phyloP scores from a whole-genome alignment of 768 basidiomycete genomes.

The Mrakia frigida region DNA sequence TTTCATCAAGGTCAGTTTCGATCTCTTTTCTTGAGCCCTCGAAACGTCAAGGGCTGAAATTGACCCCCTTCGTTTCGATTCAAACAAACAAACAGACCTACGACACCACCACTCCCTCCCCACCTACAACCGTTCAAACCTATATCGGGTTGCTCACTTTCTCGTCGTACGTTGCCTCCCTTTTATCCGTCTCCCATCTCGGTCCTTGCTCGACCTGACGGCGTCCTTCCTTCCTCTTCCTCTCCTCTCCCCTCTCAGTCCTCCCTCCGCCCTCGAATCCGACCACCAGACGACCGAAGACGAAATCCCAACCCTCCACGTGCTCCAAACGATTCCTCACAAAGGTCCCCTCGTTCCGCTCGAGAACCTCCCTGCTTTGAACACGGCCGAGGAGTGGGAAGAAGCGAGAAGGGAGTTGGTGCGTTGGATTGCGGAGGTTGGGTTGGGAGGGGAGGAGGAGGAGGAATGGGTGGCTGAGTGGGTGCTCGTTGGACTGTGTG shows the following conservation, averaged over 20 bases:
- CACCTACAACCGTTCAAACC: conserved; percentile 16
- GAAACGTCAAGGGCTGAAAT: too few relatives aligned
- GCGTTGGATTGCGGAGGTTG: conserved; percentile 32
- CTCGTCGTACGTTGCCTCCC: background rate
- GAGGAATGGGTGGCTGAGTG: conserved; percentile 38
- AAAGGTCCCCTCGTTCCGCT: background rate
- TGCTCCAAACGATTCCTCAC: conserved; percentile 10
- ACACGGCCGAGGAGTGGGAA: background rate
- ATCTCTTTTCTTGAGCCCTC: background rate
- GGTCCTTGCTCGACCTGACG: background rate
- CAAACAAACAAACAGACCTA: conserved; percentile 1
- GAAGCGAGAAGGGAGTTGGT: conserved; percentile 30
- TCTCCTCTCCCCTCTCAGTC: background rate
- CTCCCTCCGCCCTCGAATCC: conserved; percentile 8
- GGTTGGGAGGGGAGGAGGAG: conserved; percentile 36
- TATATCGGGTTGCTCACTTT: conserved; percentile 23
- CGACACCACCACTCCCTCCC: background rate
- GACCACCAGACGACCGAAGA: background rate
- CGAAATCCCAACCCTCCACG: conserved; percentile 24
- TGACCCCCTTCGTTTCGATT: too few relatives aligned
- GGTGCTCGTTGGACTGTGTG: conserved; percentile 36
- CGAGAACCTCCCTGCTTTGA: background rate
- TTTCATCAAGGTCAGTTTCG: conserved; percentile 22
- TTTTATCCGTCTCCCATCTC: background rate
- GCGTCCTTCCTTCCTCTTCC: background rate